Evolutionary conservation across 139 green algal genomes (phyloP).

Genomic region (Yamagishiella unicocca): DNA sequence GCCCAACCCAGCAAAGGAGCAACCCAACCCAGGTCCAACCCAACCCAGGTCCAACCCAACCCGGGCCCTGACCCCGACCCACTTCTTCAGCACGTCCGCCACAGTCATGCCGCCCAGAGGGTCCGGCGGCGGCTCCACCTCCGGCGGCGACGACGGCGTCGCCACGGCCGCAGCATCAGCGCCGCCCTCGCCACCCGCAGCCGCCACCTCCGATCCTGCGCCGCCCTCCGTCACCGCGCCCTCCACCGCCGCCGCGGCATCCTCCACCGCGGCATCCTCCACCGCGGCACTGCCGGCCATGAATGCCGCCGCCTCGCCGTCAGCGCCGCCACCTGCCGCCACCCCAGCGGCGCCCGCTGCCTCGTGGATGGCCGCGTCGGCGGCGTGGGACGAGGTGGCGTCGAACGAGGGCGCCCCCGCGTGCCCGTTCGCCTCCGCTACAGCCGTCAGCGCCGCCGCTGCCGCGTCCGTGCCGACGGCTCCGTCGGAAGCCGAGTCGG

Average conservation of each 20-base stretch:
- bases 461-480: not conserved
- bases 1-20: too few relatives aligned
- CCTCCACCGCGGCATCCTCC: too few relatives aligned
- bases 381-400: too few relatives aligned
- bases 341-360: too few relatives aligned
- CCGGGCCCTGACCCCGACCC: not conserved
- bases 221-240: not conserved
- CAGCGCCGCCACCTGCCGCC: too few relatives aligned
- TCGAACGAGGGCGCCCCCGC: too few relatives aligned
- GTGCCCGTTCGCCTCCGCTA: not conserved
- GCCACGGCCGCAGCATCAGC: not conserved
- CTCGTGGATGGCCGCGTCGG: too few relatives aligned
- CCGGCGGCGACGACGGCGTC: not conserved
- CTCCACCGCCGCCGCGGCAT: not conserved
- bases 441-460: not conserved
- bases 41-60: too few relatives aligned
- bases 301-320: not conserved
- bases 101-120: not conserved
- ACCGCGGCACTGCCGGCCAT: too few relatives aligned
- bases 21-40: too few relatives aligned
- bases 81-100: slow-evolving; percentile 31
- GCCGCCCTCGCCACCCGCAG: not conserved
- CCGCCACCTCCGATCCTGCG: not conserved
- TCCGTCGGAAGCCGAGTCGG: not conserved
- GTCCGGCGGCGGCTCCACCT: not conserved